These are phyloP conservation scores for Amylocystis lapponica DNA, from an alignment of 768 basidiomycete species.

Conservation along the genomic window DNA sequence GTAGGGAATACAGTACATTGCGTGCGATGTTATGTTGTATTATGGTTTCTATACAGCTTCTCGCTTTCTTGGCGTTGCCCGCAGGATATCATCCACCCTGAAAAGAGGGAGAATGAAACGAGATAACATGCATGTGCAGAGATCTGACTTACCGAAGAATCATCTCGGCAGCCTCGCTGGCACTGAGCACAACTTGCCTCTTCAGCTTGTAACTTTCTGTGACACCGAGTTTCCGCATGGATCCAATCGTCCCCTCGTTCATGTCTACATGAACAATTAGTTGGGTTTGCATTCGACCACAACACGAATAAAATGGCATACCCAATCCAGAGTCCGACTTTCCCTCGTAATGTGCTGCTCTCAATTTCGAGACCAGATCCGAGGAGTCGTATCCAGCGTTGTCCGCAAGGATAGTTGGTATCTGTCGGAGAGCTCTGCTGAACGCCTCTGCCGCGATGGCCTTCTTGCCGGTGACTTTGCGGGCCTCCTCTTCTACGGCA, in stretches of 20 bases:
- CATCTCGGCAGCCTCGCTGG: constrained; percentile 97
- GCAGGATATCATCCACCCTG: constrained; percentile 90
- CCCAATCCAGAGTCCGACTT: constrained; percentile 80
- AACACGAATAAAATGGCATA: constrained; percentile 5
- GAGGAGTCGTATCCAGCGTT: constrained; percentile 98
- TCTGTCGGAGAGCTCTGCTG: constrained; percentile 81
- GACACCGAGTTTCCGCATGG: constrained; percentile 83
- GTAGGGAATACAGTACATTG: no score
- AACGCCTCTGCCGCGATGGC: constrained; percentile 95
- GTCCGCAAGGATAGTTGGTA: constrained; percentile 94
- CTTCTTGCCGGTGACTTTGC: constrained; percentile 88
- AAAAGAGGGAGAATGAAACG: background rate
- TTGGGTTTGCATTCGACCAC: background rate
- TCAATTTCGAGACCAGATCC: constrained; percentile 82
- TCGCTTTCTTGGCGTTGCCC: constrained; percentile 78
- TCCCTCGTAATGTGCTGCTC: constrained; percentile 94
- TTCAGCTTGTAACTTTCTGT: constrained; percentile 99
- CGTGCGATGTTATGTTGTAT: no score
- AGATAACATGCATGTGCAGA: constrained; percentile 2
- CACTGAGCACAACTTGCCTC: constrained; percentile 88
- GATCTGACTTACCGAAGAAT: constrained; percentile 69
- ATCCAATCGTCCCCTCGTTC: constrained; percentile 77
- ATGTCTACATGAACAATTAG: constrained; percentile 54
- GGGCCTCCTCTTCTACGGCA: constrained; percentile 84
- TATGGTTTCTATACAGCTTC: constrained; percentile 57